Percentiles rank a stretch among this genome's conserved stretches.
phyloP scores from a whole-genome alignment of 1,284 basidiomycete genomes.

The Flammula alnicola region DNA sequence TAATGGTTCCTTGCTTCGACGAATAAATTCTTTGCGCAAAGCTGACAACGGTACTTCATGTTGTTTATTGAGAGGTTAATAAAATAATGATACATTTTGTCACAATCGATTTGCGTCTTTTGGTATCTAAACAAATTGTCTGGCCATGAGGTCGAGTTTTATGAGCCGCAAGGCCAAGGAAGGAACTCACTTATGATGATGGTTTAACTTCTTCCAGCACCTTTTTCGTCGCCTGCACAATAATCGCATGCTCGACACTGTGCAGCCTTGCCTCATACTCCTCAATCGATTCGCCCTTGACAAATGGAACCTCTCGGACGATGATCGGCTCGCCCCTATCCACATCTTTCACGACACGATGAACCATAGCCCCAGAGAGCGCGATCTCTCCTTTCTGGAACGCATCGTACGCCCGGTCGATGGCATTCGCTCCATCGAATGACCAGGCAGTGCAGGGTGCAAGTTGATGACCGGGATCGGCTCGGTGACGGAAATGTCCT shows the following conservation, averaged over 20 bases:
- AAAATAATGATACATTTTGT: conserved; percentile 9
- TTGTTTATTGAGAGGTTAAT: conserved; percentile 6
- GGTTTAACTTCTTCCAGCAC: conserved; percentile 56
- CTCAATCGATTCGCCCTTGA: conserved; percentile 75
- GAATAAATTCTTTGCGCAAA: too few relatives aligned
- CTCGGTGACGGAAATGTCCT: conserved; percentile 28
- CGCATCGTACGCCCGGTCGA: conserved; percentile 88
- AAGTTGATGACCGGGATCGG: conserved; percentile 93
- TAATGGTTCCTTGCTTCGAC: too few relatives aligned
- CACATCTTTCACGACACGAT: conserved; percentile 92
- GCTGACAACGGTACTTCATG: too few relatives aligned
- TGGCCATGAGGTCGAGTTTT: neutral
- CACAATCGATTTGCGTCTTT: too few relatives aligned
- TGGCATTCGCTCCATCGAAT: conserved; percentile 95
- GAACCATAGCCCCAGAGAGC: conserved; percentile 91
- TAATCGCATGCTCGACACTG: conserved; percentile 85
- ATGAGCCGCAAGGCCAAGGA: neutral
- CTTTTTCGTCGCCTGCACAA: conserved; percentile 82
- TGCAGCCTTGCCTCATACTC: conserved; percentile 85
- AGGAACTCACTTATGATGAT: conserved; percentile 18
- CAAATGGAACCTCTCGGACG: conserved; percentile 79
- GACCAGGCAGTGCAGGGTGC: conserved; percentile 93
- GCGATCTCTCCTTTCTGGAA: conserved; percentile 82
- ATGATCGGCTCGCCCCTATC: conserved; percentile 91
- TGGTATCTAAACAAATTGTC: neutral